Percentiles rank a stretch among this genome's conserved stretches.
Evolutionary conservation across 495 filamentous ascomycete species (phyloP).

Genomic region (Hypoxylon crocopeplum): DNA sequence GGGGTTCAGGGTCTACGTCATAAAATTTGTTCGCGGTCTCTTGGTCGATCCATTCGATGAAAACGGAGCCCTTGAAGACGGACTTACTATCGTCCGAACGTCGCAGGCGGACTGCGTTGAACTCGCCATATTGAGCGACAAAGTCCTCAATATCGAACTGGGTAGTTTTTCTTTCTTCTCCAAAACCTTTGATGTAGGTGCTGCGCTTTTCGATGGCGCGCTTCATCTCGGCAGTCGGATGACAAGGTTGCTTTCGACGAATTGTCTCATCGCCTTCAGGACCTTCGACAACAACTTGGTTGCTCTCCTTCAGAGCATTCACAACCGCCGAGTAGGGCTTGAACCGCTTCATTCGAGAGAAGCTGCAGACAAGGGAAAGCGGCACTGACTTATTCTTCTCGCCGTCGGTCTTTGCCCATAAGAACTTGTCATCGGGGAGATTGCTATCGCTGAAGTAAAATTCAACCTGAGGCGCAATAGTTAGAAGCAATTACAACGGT

Average conservation of each 20-base stretch:
- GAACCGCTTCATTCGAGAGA: constrained; percentile 95
- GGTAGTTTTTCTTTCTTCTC: constrained; percentile 73
- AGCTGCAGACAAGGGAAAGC: constrained; percentile 75
- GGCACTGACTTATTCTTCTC: constrained; percentile 78
- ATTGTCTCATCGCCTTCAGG: constrained; percentile 62
- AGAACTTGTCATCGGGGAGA: constrained; percentile 83
- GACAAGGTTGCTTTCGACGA: constrained; percentile 72
- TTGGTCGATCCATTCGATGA: constrained; percentile 84
- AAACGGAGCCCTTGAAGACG: constrained; percentile 91
- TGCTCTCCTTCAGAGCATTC: constrained; percentile 77
- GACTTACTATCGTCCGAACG: constrained; percentile 63
- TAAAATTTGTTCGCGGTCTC: constrained; percentile 81
- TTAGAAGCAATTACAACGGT: constrained; percentile 26
- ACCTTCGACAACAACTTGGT: constrained; percentile 69
- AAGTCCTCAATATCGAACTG: constrained; percentile 95
- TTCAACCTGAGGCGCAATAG: constrained; percentile 69
- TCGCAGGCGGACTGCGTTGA: constrained; percentile 86
- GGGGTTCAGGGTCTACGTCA: constrained; percentile 77
- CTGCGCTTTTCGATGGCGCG: constrained; percentile 44
- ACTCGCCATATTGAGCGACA: constrained; percentile 79
- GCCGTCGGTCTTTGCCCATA: constrained; percentile 78
- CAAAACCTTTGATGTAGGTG: constrained; percentile 82
- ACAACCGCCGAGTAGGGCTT: constrained; percentile 81
- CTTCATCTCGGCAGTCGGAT: constrained; percentile 36
- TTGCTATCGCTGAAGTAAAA: constrained; percentile 98